These are phyloP conservation scores for Suillus alpinus DNA, from an alignment of 768 basidiomycete genomes.

Conservation along the genomic window DNA sequence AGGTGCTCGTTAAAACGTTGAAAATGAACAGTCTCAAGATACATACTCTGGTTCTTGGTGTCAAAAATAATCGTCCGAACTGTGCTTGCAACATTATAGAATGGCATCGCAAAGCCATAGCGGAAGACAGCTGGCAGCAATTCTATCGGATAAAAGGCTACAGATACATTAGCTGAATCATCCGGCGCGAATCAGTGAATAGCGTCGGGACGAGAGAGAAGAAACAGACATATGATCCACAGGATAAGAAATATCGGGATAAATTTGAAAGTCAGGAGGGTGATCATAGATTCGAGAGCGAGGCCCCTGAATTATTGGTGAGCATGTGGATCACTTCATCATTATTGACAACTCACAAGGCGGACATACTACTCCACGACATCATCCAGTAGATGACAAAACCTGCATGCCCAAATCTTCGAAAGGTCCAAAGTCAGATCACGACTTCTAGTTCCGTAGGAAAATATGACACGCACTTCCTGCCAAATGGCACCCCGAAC, in stretches of 20 bases:
- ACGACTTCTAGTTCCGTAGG: too few relatives aligned
- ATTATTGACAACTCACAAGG: conserved; percentile 39
- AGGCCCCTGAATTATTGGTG: conserved; percentile 45
- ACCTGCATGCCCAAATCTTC: conserved; percentile 47
- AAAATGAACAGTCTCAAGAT: not conserved
- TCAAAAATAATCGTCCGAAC: conserved; percentile 63
- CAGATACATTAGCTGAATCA: conserved; percentile 53
- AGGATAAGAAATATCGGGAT: conserved; percentile 60
- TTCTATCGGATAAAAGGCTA: conserved; percentile 55
- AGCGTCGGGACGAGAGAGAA: not conserved
- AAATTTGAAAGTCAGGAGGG: conserved; percentile 49
- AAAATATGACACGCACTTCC: conserved; percentile 34
- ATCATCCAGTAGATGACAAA: conserved; percentile 71
- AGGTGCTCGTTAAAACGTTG: not conserved
- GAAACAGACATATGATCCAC: conserved; percentile 57
- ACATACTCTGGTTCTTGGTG: conserved; percentile 58
- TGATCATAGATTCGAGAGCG: conserved; percentile 57
- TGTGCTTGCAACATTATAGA: conserved; percentile 66
- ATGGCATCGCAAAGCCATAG: conserved; percentile 70
- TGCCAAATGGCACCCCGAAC: conserved; percentile 54
- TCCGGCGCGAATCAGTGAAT: not conserved
- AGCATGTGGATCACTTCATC: not conserved
- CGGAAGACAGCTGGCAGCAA: conserved; percentile 55
- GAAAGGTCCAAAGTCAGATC: not conserved
- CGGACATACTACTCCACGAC: conserved; percentile 54